Base-by-base conservation (phyloP, 1,139 yeast species). In the Suhomyces bribrorum region DNA sequence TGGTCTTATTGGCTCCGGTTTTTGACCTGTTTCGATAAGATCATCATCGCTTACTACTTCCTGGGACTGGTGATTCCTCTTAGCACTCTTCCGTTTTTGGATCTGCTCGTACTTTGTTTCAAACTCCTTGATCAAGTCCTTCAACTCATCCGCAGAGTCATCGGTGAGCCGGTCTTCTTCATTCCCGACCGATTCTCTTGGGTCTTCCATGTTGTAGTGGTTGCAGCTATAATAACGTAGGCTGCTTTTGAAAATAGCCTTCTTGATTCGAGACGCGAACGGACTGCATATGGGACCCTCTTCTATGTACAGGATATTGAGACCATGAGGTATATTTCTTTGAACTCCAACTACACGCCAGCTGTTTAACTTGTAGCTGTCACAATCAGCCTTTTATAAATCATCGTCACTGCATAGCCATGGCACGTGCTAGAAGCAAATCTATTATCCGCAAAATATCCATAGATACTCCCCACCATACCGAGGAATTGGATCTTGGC, bases 371-470 rank as follows among this genome's bases (percentile, higher is more conserved):
- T n/a, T n/a, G n/a, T n/a, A n/a, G n/a, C n/a, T n/a, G n/a, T n/a
- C n/a, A n/a, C n/a, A n/a, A n/a, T n/a, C n/a, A n/a, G n/a, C n/a
- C n/a, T n/a, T n/a, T n/a, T n/a, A n/a, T n/a, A n/a, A n/a, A n/a
- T n/a, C n/a, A n/a, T n/a, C n/a, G n/a, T n/a, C n/a, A n/a, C 31
- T 17, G 18, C 20, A 31, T 24, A 20, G 20, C 22, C 8, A 40
- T 40, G 44, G 29, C 44, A n/a, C 54, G 76, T 43, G 54, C 52
- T 15, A 59, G 84, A 54, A 69, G 80, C 37, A 69, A 72, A 42
- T 78, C 85, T 4, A 70, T 77, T 43, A 83, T 79, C 2, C 66
- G 67, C 41, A 54, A 56, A 37, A 66, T 71, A 27, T 75, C 77
- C 4, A 57, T 61, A 41, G 73, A 68, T 29, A 61, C 63, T 13